Evolutionary conservation across 345 rosid species (phyloP), one percentile per base, ranked within the genome.

Genomic region (Eucalyptus virginea): DNA sequence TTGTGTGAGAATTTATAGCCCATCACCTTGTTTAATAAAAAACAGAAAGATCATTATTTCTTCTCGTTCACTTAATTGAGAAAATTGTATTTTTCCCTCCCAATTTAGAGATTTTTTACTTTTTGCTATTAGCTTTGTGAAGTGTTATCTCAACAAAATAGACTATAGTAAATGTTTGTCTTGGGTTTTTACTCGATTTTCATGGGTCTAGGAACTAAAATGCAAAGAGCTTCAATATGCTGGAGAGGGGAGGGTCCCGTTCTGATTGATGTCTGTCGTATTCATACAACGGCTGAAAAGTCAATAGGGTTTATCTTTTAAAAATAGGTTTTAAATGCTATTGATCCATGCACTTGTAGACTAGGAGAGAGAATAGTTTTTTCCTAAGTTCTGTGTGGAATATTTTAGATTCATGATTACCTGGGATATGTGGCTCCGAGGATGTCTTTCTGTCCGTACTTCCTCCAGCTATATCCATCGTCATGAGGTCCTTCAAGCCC

Each of bases 381-480:
- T 52, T 23, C 62, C 67, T 87, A 19, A 24, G 47, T 52, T n/a
- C 40, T 54, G 23, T 48, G 16, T 45, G 42, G 37, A 58, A 3
- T 19, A 4, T 52, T 37, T 37, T 45, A 26, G 19, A 23, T 67
- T 37, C 21, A 16, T 60, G 51, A 16, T 83, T 44, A 95, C 99
- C 99, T 96, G 19, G 99, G 99, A 92, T 92, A 94, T 92, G 91
- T 96, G 87, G 99, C 95, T 83, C 98, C 98, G 3, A 95, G 97
- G 83, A 97, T 98, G 90, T 95, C 97, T 90, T 97, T 97, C 86
- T 98, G 99, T 16, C 98, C 99, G 91, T 97, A 96, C 89, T 97
- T 96, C 92, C 99, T 96, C 99, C 99, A 96, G 90, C 94, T 95
- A 45, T 89, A 94, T 90, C 97, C 95, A 91, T 96, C 98, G 81